Evolutionary conservation across 2,329 filamentous ascomycete species (phyloP).

Genomic region (Colletotrichum tamarilloi): DNA sequence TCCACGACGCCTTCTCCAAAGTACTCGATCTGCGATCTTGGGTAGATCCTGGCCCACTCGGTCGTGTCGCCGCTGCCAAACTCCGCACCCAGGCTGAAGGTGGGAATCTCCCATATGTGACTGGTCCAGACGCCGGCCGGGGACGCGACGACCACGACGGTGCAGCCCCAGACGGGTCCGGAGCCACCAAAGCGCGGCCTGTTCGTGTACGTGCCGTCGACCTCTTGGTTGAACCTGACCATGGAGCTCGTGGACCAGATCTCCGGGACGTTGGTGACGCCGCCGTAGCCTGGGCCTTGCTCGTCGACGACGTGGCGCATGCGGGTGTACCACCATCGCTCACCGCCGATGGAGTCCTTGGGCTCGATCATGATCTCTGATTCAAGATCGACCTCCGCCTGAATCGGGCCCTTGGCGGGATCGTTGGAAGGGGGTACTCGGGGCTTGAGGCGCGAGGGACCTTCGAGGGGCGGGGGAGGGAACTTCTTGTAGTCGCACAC

Average conservation of each 20-base stretch:
- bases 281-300: constrained; percentile 6
- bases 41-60: not conserved
- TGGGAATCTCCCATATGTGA: constrained; percentile 36
- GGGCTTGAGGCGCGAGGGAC: not conserved
- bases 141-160: constrained; percentile 25
- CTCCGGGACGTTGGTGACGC: not conserved
- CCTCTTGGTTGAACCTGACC: constrained; percentile 1
- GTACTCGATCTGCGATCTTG: constrained; percentile 11
- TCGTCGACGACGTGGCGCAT: constrained; percentile 10
- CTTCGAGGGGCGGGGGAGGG: not conserved
- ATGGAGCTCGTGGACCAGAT: constrained; percentile 22
- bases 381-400: constrained; percentile 7
- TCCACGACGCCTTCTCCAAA: constrained; percentile 9
- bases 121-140: constrained; percentile 27
- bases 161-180: constrained; percentile 35
- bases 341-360: not conserved
- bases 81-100: not conserved
- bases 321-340: constrained; percentile 1
- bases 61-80: not conserved
- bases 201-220: not conserved
- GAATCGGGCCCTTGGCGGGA: not conserved
- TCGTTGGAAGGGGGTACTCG: not conserved
- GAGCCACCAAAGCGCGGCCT: constrained; percentile 28
- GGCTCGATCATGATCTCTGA: constrained; percentile 13
- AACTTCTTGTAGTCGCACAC: not conserved